Percentiles rank a stretch among this genome's conserved stretches.
phyloP scores from a whole-genome alignment of 495 filamentous ascomycete species.

The Talaromyces stipitatus region DNA sequence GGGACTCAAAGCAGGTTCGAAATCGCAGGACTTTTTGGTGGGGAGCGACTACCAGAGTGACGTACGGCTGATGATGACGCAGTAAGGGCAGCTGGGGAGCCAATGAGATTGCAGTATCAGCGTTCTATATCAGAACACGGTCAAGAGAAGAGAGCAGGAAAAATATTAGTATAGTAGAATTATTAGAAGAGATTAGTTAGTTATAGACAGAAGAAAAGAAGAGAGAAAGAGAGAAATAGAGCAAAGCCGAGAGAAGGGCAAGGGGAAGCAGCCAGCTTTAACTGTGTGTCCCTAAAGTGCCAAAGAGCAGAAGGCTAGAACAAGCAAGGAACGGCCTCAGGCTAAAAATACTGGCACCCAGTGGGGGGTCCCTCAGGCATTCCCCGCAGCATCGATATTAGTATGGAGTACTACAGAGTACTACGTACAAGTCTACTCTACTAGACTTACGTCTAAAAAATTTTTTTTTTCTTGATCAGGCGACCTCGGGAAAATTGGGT shows the following conservation, averaged over 20 bases:
- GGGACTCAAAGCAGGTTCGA: neutral
- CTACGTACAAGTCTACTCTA: too few species aligned
- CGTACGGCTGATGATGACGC: slow-evolving; percentile 6
- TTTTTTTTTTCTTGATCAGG: slow-evolving; percentile 7
- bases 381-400: neutral
- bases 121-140: neutral
- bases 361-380: neutral
- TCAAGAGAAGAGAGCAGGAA: neutral
- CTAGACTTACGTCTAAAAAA: neutral
- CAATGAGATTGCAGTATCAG: neutral
- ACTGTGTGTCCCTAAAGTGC: neutral
- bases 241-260: slow-evolving; percentile 9
- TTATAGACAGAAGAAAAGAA: neutral
- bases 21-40: neutral
- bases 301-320: slow-evolving; percentile 1
- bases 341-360: neutral
- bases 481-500: neutral
- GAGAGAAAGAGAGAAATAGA: slow-evolving; percentile 3
- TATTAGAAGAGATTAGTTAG: slow-evolving; percentile 1
- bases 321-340: neutral
- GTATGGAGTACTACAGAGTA: neutral
- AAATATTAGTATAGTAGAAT: slow-evolving; percentile 7
- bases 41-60: neutral
- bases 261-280: neutral
- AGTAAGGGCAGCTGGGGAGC: neutral